Conservation (phyloP, 2,329 filamentous ascomycete species). For the Setomelanomma holmii region DNA sequence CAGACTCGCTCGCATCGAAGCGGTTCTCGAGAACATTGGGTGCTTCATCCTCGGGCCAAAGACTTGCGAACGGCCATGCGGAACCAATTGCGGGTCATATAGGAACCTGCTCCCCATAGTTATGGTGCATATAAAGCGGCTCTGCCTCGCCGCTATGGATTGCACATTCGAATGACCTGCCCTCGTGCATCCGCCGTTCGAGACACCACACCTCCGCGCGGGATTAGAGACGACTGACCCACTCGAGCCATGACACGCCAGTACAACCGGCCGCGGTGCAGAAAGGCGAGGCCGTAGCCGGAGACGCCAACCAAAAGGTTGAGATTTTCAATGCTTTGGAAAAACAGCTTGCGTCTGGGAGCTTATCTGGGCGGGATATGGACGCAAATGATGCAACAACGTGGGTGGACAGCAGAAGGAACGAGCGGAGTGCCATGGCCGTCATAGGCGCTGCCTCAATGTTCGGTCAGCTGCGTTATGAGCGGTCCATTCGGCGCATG, state of each 20-base stretch:
- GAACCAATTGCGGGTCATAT: constrained; percentile 32
- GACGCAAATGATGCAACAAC: constrained; percentile 25
- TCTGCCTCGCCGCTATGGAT: constrained; percentile 21
- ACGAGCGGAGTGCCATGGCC: constrained; percentile 14
- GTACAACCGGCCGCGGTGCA: constrained; percentile 35
- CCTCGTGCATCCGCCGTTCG: constrained; percentile 22
- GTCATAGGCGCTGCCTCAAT: constrained; percentile 8
- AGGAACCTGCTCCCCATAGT: constrained; percentile 25
- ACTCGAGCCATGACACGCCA: constrained; percentile 23
- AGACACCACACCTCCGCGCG: constrained; percentile 23
- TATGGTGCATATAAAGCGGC: constrained; percentile 30
- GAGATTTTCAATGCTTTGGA: constrained; percentile 35
- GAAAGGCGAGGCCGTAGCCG: constrained; percentile 16
- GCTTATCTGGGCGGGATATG: constrained; percentile 38
- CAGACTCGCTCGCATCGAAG: background rate
- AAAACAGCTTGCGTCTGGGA: constrained; percentile 23
- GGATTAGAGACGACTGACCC: constrained; percentile 18
- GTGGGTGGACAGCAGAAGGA: constrained; percentile 35
- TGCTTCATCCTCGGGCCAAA: constrained; percentile 31
- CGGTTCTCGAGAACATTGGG: background rate
- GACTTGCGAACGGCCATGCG: constrained; percentile 28
- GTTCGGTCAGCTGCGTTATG: constrained; percentile 19
- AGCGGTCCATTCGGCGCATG: constrained; percentile 11
- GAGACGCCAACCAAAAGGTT: constrained; percentile 17
- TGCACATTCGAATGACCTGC: constrained; percentile 22